Base-by-base conservation (phyloP, 257 asterid genomes). In the Ophiorrhiza pumila region DNA sequence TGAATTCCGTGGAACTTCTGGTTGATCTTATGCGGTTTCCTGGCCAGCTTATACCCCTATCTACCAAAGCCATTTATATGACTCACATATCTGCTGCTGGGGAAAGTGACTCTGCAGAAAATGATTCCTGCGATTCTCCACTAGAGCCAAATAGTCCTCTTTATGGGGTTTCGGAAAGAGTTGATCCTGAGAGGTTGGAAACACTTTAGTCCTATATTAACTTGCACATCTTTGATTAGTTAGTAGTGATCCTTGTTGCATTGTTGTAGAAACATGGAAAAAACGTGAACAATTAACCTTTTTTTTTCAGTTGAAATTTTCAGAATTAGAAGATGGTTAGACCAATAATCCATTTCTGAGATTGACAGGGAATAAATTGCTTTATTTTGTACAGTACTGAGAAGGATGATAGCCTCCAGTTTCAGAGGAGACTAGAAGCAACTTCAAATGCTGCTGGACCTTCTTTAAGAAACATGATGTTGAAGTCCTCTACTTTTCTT, bases 91-190 rank as follows among this genome's bases (percentile, higher is more conserved):
- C 87, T 80, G 97, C 90, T 80, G 95, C 98, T 11, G 99, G 92
- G 77, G 99, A 95, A 87, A 95, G 98, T 81, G 99, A 95, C 74
- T 92, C 98, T 79, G 99, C 99, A 70, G 99, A 95, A 85, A 95
- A 95, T 87, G 99, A 95, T 83, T 95, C 99, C 60, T 95, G 98
- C 67, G 99, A 95, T 89, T 95, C 99, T 41, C 99, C 99, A 20
- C 76, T 95, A 85, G 99, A 91, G 83, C 98, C 99, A 62, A 92
- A 95, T 77, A 95, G 99, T 83, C 99, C 99, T 68, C 91, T 92
- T 18, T 92, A 79, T 73, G 99, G 97, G 75, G 85, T 86, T 79
- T 77, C 98, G 11, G 99, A 95, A 74, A 80, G 87, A 80, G 89
- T 71, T 69, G 98, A 92, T 83, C 76, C 87, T 43, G 98, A 87